A percentile compares a stretch with the other conserved stretches of the same genome.
These are phyloP conservation scores for Kwoniella bestiolae DNA, from an alignment of 768 basidiomycete genomes.

Conservation along the genomic window DNA sequence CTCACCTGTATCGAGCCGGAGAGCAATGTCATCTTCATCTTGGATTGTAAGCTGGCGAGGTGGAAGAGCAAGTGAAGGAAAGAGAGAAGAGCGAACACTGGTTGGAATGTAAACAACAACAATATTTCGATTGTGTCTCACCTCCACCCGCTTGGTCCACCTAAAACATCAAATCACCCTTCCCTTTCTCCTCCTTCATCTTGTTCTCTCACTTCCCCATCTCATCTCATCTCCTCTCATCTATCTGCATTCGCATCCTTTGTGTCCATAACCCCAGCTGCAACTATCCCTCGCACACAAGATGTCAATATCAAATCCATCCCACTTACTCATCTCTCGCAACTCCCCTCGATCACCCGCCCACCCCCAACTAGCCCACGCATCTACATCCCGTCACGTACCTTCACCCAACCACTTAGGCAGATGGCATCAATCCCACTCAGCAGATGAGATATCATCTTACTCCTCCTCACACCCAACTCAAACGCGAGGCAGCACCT, in stretches of 20 bases:
- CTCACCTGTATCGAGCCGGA: constrained; percentile 13
- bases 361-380: constrained; percentile 49
- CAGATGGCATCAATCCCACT: constrained; percentile 13
- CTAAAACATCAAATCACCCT: not conserved
- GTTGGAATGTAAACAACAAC: not conserved
- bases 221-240: not conserved
- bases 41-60: not conserved
- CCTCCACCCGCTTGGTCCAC: constrained; percentile 28
- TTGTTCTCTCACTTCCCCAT: not conserved
- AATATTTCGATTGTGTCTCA: not conserved
- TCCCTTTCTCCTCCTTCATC: not conserved
- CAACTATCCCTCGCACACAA: not conserved
- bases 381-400: constrained; percentile 33
- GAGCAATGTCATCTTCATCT: constrained; percentile 7
- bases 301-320: constrained; percentile 45
- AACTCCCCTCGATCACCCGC: constrained; percentile 52
- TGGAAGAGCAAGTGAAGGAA: not conserved
- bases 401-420: constrained; percentile 13
- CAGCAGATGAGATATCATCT: constrained; percentile 15
- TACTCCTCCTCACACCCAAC: not conserved
- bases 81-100: not conserved
- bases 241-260: no score
- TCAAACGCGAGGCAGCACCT: not conserved
- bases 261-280: not conserved
- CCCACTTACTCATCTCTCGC: constrained; percentile 48